Evolutionary conservation across 768 basidiomycete genomes (phyloP).

Genomic region (Multifurca ochricompacta): DNA sequence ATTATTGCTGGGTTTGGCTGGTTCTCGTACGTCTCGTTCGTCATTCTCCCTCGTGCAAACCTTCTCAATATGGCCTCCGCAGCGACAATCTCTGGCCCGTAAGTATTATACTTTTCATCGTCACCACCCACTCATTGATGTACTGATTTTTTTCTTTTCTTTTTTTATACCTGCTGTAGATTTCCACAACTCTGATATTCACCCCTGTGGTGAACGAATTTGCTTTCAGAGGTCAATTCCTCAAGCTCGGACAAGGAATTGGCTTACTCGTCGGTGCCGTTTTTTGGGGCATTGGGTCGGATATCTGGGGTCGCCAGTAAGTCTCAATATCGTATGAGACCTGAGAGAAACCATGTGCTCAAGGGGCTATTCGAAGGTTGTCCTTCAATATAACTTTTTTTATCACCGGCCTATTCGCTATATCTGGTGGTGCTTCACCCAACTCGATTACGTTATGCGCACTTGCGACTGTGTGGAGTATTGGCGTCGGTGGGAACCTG

Average conservation of each 20-base stretch:
- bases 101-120: conserved; percentile 20
- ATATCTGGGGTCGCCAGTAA: conserved; percentile 64
- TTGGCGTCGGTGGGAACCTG: conserved; percentile 66
- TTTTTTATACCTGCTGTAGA: conserved; percentile 34
- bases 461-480: conserved; percentile 49
- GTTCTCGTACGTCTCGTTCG: conserved; percentile 55
- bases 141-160: neutral
- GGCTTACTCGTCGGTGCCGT: conserved; percentile 63
- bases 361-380: conserved; percentile 32
- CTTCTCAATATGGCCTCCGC: neutral
- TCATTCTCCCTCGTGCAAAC: neutral
- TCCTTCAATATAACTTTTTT: conserved; percentile 67
- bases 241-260: conserved; percentile 64
- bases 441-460: conserved; percentile 45
- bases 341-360: neutral
- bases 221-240: conserved; percentile 47
- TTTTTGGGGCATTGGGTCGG: conserved; percentile 61
- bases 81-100: conserved; percentile 73
- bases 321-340: conserved; percentile 3
- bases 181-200: conserved; percentile 60
- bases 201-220: conserved; percentile 61
- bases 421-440: conserved; percentile 52
- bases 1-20: conserved; percentile 66
- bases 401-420: conserved; percentile 58
- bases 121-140: neutral